Evolutionary conservation across 306 rosid species (phyloP).

Genomic region (Trifolium subterraneum): DNA sequence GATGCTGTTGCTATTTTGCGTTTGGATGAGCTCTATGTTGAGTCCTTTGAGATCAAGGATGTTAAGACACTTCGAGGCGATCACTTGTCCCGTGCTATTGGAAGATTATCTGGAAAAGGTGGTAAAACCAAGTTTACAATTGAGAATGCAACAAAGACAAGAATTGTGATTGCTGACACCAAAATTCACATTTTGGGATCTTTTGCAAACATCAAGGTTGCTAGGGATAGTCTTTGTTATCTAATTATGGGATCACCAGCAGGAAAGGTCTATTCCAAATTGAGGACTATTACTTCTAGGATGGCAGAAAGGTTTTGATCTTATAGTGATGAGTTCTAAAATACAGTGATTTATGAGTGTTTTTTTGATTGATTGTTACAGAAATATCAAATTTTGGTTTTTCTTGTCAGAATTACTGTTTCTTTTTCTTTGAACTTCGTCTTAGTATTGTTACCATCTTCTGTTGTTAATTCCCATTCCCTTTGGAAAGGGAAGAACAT

Average conservation of each 20-base stretch:
- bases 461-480: neutral
- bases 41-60: slow-evolving; percentile 91
- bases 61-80: slow-evolving; percentile 82
- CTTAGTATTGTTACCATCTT: too few species aligned
- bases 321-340: neutral
- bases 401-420: neutral
- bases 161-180: slow-evolving; percentile 84
- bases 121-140: slow-evolving; percentile 88
- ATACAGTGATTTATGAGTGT: neutral
- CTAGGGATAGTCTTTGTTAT: slow-evolving; percentile 86
- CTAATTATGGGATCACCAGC: slow-evolving; percentile 91
- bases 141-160: slow-evolving; percentile 84
- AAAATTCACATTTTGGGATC: slow-evolving; percentile 91
- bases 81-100: slow-evolving; percentile 91
- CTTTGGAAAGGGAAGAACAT: neutral
- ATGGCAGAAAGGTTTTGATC: slow-evolving; percentile 79
- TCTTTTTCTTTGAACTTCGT: neutral
- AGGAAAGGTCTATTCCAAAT: slow-evolving; percentile 79
- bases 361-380: neutral
- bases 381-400: neutral
- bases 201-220: slow-evolving; percentile 77
- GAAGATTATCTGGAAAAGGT: slow-evolving; percentile 86
- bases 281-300: slow-evolving; percentile 81
- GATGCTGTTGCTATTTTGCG: slow-evolving; percentile 84
- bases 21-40: slow-evolving; percentile 86